phyloP scores from a whole-genome alignment of 1,284 basidiomycete genomes.

The Volvariella surrecta region DNA sequence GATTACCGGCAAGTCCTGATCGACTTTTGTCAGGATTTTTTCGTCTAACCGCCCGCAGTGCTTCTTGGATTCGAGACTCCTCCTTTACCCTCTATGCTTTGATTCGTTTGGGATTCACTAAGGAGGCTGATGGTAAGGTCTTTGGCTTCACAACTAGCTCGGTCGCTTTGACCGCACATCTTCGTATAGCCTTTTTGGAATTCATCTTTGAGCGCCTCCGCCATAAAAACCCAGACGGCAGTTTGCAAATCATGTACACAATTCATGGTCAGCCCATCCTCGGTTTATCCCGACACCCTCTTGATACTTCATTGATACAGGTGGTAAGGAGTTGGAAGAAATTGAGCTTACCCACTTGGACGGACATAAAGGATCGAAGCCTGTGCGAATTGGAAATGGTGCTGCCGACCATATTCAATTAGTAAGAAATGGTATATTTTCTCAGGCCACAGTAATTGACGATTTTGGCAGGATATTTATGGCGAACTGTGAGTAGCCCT shows the following conservation, averaged over 20 bases:
- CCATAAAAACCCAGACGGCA: constrained; percentile 80
- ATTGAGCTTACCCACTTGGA: constrained; percentile 76
- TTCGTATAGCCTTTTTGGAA: constrained; percentile 67
- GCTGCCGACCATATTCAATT: constrained; percentile 86
- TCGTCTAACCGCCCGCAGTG: constrained; percentile 25
- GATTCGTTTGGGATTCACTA: constrained; percentile 83
- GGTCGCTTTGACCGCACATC: background rate
- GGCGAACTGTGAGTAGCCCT: constrained; percentile 63
- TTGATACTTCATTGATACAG: constrained; percentile 24
- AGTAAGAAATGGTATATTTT: constrained; percentile 30
- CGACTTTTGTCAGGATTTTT: background rate
- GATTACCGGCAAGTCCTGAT: constrained; percentile 50
- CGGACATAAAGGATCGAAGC: constrained; percentile 79
- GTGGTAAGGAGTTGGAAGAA: constrained; percentile 79
- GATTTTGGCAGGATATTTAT: constrained; percentile 69
- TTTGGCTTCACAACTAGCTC: too few relatives aligned
- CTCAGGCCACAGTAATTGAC: constrained; percentile 4
- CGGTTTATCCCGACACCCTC: background rate
- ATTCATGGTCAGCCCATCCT: constrained; percentile 54
- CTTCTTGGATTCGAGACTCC: constrained; percentile 85
- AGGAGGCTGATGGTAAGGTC: constrained; percentile 70
- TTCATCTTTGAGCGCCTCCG: constrained; percentile 81
- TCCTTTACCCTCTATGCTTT: constrained; percentile 90
- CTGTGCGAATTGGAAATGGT: constrained; percentile 82
- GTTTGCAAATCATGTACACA: constrained; percentile 87